phyloP scores from a whole-genome alignment of 2,329 filamentous ascomycete genomes.

The Pezicula neosporulosa region DNA sequence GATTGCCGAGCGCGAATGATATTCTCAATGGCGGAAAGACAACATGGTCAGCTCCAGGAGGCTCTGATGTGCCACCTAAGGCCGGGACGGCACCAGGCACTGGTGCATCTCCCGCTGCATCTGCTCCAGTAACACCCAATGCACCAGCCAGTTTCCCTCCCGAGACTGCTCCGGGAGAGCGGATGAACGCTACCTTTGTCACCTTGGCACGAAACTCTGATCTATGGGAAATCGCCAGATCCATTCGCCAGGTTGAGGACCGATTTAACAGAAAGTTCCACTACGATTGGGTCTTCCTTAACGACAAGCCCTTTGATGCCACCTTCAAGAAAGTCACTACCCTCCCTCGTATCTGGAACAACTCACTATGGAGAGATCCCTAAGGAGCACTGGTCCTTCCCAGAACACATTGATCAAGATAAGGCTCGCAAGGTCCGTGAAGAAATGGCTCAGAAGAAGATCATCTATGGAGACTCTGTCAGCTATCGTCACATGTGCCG shows the following conservation, averaged over 20 bases:
- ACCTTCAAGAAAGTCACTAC: slow-evolving; percentile 90
- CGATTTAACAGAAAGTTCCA: slow-evolving; percentile 96
- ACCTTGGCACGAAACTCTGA: slow-evolving; percentile 91
- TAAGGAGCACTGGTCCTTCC: slow-evolving; percentile 95
- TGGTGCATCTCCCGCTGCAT: not conserved
- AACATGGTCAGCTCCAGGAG: slow-evolving; percentile 9
- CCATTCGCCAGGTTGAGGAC: slow-evolving; percentile 94
- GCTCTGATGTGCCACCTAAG: slow-evolving; percentile 16
- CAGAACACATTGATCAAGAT: slow-evolving; percentile 91
- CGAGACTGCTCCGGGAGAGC: slow-evolving; percentile 58
- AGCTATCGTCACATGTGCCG: slow-evolving; percentile 99
- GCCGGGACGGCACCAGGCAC: slow-evolving; percentile 21
- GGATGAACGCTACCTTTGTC: slow-evolving; percentile 97
- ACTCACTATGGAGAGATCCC: slow-evolving; percentile 89
- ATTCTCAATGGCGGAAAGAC: slow-evolving; percentile 20
- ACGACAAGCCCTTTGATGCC: slow-evolving; percentile 91
- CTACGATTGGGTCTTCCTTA: slow-evolving; percentile 99
- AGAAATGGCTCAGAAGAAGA: slow-evolving; percentile 90
- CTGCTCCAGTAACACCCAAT: slow-evolving; percentile 20
- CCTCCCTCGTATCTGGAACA: slow-evolving; percentile 84
- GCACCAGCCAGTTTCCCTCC: slow-evolving; percentile 29
- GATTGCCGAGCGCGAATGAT: slow-evolving; percentile 27
- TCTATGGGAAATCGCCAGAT: slow-evolving; percentile 94
- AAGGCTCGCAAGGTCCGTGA: slow-evolving; percentile 87
- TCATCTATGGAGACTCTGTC: slow-evolving; percentile 96